Evolutionary conservation across 1,284 basidiomycete genomes (phyloP).

Genomic region (Fomitopsis palustris): DNA sequence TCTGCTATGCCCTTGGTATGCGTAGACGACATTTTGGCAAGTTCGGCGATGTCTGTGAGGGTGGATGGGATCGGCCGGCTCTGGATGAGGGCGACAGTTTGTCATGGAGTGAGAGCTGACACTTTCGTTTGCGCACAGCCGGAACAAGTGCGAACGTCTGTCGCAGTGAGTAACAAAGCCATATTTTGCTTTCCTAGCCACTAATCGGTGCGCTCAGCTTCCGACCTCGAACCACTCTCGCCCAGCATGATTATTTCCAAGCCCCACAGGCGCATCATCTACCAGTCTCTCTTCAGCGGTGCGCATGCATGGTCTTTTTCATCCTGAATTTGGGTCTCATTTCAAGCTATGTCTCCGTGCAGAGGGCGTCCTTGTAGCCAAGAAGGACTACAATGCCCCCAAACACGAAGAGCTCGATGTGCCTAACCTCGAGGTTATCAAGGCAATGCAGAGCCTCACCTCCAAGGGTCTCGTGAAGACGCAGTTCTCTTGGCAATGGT

Average conservation of each 20-base stretch:
- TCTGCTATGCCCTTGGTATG: constrained; percentile 9
- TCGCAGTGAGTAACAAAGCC: constrained; percentile 28
- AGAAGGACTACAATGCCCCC: constrained; percentile 98
- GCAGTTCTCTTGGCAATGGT: constrained; percentile 95
- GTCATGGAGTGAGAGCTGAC: constrained; percentile 19
- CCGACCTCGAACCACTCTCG: constrained; percentile 35
- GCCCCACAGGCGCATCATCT: constrained; percentile 82
- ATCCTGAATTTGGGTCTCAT: background rate
- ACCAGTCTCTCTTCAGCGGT: constrained; percentile 99
- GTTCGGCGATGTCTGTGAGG: constrained; percentile 14
- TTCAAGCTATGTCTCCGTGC: background rate
- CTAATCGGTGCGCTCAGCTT: constrained; percentile 30
- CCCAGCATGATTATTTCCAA: constrained; percentile 87
- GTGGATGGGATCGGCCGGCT: constrained; percentile 24
- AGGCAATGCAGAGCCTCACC: constrained; percentile 97
- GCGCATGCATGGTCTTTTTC: constrained; percentile 23
- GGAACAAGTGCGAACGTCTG: constrained; percentile 31
- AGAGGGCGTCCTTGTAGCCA: constrained; percentile 99
- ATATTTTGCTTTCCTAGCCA: background rate
- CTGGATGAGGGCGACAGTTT: constrained; percentile 24
- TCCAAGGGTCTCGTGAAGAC: constrained; percentile 97
- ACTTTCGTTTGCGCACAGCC: constrained; percentile 18
- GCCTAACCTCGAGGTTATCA: constrained; percentile 98
- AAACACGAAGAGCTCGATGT: constrained; percentile 98
- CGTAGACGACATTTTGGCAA: constrained; percentile 7